Base-by-base conservation (phyloP, 306 rosid species). In the Quercus glauca region DNA sequence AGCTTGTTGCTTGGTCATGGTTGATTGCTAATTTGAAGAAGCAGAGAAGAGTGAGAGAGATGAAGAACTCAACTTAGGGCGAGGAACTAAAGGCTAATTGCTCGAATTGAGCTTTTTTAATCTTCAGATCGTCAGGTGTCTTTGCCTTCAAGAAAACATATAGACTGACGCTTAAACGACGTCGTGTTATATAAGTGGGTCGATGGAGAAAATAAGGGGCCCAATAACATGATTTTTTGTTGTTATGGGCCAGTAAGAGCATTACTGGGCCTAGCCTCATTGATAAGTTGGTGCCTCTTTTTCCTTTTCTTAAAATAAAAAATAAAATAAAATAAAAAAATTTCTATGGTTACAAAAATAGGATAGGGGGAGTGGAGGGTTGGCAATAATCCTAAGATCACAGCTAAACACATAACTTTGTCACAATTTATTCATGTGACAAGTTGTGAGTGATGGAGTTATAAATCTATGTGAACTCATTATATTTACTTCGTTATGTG, bases 1-100 rank as follows among this genome's bases (percentile, higher is more conserved):
- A 17, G 98, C 90, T 1, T 91, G 96, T 69, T 95, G 87, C 78
- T 93, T 95, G 4, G 92, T 79, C 98, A 91, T 95, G 85, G 90
- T 67, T 19, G 4, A 12, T 18, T 64, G 13, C 0, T 31, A 29
- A 4, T 49, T 76, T 67, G 59, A 68, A 15, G 33, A 12, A 74
- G 31, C 63, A 60, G 64, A 69, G 31, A 73, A 37, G 68, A 72
- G 68, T n/a, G 79, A 28, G 51, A 75, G 43, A 37, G 45, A 37
- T 37, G 45, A 37, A 7, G 45, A 37, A 37, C 11, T 37, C 45
- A 37, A 37, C 45, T 37, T 76, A 84, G 82, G 85, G 73, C 64
- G 73, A 20, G 71, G 35, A 55, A 23, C 19, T 4, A 31, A 53
- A 1, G 14, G 23, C 29, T 43, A 52, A 28, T 14, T 25, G 29